These are phyloP conservation scores for Kondoa subrosea DNA, from an alignment of 768 basidiomycete genomes.

Conservation along the genomic window DNA sequence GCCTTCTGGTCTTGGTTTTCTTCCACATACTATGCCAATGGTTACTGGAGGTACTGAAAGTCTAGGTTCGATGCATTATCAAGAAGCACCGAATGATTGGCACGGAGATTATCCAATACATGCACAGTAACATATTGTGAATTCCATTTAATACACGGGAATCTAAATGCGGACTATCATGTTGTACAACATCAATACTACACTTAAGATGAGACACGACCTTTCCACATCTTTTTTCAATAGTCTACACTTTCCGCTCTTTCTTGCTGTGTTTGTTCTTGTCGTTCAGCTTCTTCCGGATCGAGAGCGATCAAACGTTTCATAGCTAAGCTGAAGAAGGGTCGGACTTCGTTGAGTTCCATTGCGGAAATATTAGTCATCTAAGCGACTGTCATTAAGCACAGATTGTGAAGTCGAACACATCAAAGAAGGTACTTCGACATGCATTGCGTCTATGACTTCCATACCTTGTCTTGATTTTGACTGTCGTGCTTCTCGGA, in stretches of 20 bases:
- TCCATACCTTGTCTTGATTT: conserved; percentile 75
- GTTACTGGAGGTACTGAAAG: too few species aligned
- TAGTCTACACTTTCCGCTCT: not conserved
- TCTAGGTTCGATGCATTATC: too few species aligned
- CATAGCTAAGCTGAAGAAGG: conserved; percentile 69
- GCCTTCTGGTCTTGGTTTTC: too few species aligned
- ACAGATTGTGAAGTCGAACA: not conserved
- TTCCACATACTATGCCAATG: too few species aligned
- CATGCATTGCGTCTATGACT: conserved; percentile 60
- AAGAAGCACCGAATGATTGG: too few species aligned
- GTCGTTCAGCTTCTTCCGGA: conserved; percentile 13
- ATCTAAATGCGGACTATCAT: too few species aligned
- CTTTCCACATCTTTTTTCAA: too few species aligned
- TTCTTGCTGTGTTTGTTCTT: not conserved
- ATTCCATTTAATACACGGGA: too few species aligned
- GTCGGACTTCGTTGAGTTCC: conserved; percentile 87
- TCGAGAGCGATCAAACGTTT: conserved; percentile 20
- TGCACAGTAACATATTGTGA: too few species aligned
- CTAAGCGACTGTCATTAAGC: conserved; percentile 35
- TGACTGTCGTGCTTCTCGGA: conserved; percentile 88
- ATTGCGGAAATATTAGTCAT: conserved; percentile 68
- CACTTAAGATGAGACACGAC: too few species aligned
- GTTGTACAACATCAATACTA: too few species aligned
- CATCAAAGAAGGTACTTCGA: conserved; percentile 40
- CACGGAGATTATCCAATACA: too few species aligned